Base-by-base conservation (phyloP, 768 basidiomycete genomes). In the Tephrocybe rancida region DNA sequence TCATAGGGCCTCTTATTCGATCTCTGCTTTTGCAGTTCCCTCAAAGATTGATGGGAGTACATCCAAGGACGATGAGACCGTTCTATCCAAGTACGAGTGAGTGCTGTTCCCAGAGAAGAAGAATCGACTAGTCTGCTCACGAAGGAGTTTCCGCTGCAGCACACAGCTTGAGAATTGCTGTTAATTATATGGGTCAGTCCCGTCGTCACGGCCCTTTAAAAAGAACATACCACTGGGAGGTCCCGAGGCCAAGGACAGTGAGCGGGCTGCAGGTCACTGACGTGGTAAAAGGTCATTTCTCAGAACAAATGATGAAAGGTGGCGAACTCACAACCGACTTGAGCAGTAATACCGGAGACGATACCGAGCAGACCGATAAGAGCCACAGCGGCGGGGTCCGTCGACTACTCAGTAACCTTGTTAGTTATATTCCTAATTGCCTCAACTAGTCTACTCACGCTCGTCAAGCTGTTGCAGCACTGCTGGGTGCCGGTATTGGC, bases 111-210 rank as follows among this genome's bases (percentile, higher is more conserved):
- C 11, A 26, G 24, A 37, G 16, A 13, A 13, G 19, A 18, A 2
- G 13, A 14, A 13, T n/a, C 7, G n/a, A n/a, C n/a, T n/a, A n/a
- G n/a, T 14, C 7, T 19, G 56, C 61, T 49, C 34, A 63, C 62
- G 48, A 63, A 61, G 48, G 29, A 50, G 44, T 63, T 53, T 9
- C 54, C 53, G 14, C 44, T 39, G 56, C 62, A 64, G 54, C 62
- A 64, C 47, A 56, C 62, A 26, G 60, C 47, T 46, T 64, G 62
- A 11, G 46, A 43, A 24, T 44, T 51, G 54, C 62, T 58, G 39
- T 30, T 25, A 34, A 9, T 11, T 5, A n/a, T n/a, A n/a, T n/a
- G 25, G 6, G 9, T 41, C 4, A 14, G n/a, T n/a, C n/a, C n/a
- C n/a, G n/a, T n/a, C n/a, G n/a, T n/a, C n/a, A n/a, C n/a, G n/a